These are phyloP conservation scores for Lentinus brumalis DNA, from an alignment of 768 basidiomycete genomes.

Conservation along the genomic window DNA sequence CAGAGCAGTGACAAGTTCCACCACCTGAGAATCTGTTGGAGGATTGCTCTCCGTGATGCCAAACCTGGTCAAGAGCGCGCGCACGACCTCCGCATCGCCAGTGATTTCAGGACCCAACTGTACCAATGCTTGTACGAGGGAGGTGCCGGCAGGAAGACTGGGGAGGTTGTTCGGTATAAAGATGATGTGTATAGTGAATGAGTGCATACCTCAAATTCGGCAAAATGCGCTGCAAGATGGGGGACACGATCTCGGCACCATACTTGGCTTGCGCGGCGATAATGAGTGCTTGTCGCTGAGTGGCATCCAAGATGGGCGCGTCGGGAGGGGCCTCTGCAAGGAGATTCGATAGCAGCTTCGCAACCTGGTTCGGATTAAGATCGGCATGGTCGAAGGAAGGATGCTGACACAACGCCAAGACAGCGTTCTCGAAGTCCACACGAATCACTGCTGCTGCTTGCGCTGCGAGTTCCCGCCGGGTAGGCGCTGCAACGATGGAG, in stretches of 20 bases:
- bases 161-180: slow-evolving; percentile 8
- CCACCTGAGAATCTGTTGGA: slow-evolving; percentile 67
- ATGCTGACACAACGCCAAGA: slow-evolving; percentile 73
- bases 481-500: slow-evolving; percentile 67
- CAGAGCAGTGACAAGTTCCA: slow-evolving; percentile 71
- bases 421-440: slow-evolving; percentile 77
- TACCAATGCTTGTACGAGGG: slow-evolving; percentile 73
- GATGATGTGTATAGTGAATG: background rate
- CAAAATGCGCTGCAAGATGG: slow-evolving; percentile 74
- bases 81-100: slow-evolving; percentile 68
- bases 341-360: slow-evolving; percentile 80
- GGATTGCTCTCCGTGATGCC: slow-evolving; percentile 72
- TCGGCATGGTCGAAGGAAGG: slow-evolving; percentile 84
- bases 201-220: slow-evolving; percentile 67
- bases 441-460: slow-evolving; percentile 72
- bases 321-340: slow-evolving; percentile 72
- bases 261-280: slow-evolving; percentile 77
- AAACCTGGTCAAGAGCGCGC: slow-evolving; percentile 71
- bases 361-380: slow-evolving; percentile 70
- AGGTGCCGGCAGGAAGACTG: slow-evolving; percentile 67
- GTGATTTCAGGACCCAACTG: slow-evolving; percentile 83
- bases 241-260: slow-evolving; percentile 72
- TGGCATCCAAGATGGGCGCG: slow-evolving; percentile 66
- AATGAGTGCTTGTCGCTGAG: slow-evolving; percentile 76
- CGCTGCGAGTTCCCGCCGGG: slow-evolving; percentile 56